Percentiles rank a stretch among this genome's conserved stretches.
Conservation (phyloP, 805 yeast species). For the Metschnikowia orientalis region DNA sequence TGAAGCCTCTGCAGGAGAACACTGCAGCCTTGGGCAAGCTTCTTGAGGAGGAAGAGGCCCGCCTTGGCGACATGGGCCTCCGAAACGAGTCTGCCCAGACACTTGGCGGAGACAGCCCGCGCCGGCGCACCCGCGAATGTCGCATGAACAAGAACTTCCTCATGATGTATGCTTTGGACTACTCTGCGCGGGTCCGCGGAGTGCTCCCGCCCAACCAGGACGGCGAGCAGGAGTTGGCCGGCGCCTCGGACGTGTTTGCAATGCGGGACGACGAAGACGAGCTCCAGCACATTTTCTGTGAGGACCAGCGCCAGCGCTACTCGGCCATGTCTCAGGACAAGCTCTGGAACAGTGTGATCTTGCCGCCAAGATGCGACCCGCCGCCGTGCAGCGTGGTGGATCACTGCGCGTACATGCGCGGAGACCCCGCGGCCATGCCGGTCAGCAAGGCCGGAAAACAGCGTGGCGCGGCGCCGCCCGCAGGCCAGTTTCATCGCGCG, state of each 20-base stretch:
- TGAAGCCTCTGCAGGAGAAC: background rate
- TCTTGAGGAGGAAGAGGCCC: background rate
- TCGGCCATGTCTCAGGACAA: constrained; percentile 16
- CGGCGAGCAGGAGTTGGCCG: constrained; percentile 1
- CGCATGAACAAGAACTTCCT: constrained; percentile 17
- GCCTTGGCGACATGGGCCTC: too few species aligned
- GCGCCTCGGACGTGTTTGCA: too few species aligned
- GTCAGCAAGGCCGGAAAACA: too few species aligned
- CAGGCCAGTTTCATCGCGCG: constrained; percentile 26
- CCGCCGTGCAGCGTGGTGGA: constrained; percentile 22
- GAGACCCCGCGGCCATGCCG: too few species aligned
- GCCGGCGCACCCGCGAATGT: constrained; percentile 10
- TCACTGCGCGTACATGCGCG: constrained; percentile 19
- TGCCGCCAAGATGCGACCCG: constrained; percentile 48
- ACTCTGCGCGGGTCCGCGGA: constrained; percentile 10
- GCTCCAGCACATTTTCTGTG: too few species aligned
- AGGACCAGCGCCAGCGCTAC: constrained; percentile 2
- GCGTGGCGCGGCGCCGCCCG: too few species aligned
- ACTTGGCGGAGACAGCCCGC: background rate
- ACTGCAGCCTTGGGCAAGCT: constrained; percentile 1
- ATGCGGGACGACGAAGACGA: constrained; percentile 1
- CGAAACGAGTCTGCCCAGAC: too few species aligned
- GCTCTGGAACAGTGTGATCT: constrained; percentile 32
- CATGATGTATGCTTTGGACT: constrained; percentile 18
- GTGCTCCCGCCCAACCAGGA: constrained; percentile 10